Evolutionary conservation across 1,284 basidiomycete species (phyloP), one percentile per base, ranked within the genome.

Genomic region (Tausonia pullulans): DNA sequence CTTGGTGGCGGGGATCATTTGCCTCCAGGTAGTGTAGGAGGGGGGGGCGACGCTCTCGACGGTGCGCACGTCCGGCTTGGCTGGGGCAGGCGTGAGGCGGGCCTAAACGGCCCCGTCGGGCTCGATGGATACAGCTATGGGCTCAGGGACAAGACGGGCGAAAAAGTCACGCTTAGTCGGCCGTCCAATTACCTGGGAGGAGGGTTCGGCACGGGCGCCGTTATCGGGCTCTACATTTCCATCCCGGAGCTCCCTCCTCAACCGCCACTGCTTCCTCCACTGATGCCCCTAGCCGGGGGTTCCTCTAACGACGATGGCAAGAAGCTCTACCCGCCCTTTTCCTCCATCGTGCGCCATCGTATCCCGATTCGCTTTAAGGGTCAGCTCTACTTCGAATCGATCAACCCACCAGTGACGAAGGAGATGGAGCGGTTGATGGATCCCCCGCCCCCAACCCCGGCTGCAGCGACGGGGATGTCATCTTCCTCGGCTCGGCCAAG

Each of bases 51-150:
- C 39, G 57, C 67, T 10, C 66, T 65, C 9, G 75, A 76, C 57
- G 89, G 88, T 3, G 83, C 88, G 51, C 87, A 97, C 76, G 87
- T 98, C 46, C 81, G 96, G 13, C 76, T 98, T 0, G 96, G 96
- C 0, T 95, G 91, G 85, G 94, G 83, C 0, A 80, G 96, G 48
- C 81, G 96, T 64, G 96, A 99, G 75, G 89, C 93, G 4, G 85
- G 86, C 11, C 79, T 98, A 58, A 96, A 97, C 71, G 92, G 86
- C 0, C 96, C 96, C 0, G 91, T 87, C 7, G 96, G 96, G 0
- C 79, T 93, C 14, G 95, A 98, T 72, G 95, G 87, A 0, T 97
- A 98, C 75, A 88, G 86, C 69, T 98, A 98, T 73, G 92, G 86
- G 3, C 81, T 88, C 69, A 84, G 94, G 61, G 96, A 98, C 80